These are phyloP conservation scores for Yamadazyma diddensiae DNA, from an alignment of 1,139 yeast genomes.

Conservation along the genomic window DNA sequence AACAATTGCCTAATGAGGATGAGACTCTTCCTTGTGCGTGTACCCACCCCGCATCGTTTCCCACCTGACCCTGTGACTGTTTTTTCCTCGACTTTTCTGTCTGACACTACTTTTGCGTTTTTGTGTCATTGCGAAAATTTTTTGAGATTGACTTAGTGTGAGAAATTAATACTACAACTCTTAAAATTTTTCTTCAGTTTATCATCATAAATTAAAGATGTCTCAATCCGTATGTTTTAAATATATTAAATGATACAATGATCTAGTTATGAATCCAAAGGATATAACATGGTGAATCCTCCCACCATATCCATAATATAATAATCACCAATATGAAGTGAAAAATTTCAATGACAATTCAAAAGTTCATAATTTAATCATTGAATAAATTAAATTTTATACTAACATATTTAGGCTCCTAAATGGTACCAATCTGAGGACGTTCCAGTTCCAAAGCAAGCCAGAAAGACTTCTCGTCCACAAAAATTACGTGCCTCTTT, in stretches of 20 bases:
- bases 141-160: conserved; percentile 13
- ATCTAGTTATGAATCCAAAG: not conserved
- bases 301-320: too few relatives aligned
- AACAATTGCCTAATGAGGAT: too few relatives aligned
- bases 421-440: conserved; percentile 97
- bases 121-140: conserved; percentile 16
- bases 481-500: conserved; percentile 95
- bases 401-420: conserved; percentile 65
- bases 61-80: conserved; percentile 17
- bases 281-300: not conserved
- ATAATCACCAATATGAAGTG: not conserved
- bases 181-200: conserved; percentile 15
- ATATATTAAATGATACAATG: conserved; percentile 2
- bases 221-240: conserved; percentile 18
- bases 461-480: conserved; percentile 92
- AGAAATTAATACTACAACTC: conserved; percentile 12
- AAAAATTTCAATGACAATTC: conserved; percentile 1
- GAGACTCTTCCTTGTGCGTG: too few relatives aligned
- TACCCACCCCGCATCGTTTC: too few relatives aligned
- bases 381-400: conserved; percentile 9
- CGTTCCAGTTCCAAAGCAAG: conserved; percentile 79
- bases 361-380: not conserved
- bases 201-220: conserved; percentile 17
- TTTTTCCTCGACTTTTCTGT: conserved; percentile 6
- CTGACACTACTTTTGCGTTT: conserved; percentile 8